A percentile compares a stretch with the other conserved stretches of the same genome.
Conservation (phyloP, 305 asterid species). For the Fraxinus baroniana region DNA sequence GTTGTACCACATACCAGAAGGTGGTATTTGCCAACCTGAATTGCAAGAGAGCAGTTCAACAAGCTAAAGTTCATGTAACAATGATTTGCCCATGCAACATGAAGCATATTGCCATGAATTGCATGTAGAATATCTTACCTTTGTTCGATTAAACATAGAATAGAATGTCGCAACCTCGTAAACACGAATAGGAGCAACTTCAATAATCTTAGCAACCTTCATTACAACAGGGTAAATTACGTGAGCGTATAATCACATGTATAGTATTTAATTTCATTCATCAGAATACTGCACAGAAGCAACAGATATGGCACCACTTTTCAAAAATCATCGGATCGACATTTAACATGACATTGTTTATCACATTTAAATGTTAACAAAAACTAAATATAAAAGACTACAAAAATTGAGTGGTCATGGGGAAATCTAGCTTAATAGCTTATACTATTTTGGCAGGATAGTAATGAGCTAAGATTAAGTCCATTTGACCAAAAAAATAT, state of each 20-base stretch:
- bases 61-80: conserved; percentile 13
- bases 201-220: conserved; percentile 87
- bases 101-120: conserved; percentile 2
- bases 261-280: conserved; percentile 6
- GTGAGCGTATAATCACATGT: not conserved
- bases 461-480: not conserved
- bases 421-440: not conserved
- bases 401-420: not conserved
- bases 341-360: not conserved
- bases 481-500: not conserved
- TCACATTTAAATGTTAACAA: not conserved
- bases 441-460: not conserved
- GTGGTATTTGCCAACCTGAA: conserved; percentile 93
- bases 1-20: conserved; percentile 98
- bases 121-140: conserved; percentile 47
- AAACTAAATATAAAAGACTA: not conserved
- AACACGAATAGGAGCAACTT: conserved; percentile 98
- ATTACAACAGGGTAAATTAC: conserved; percentile 10
- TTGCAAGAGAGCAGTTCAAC: conserved; percentile 20
- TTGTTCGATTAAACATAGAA: conserved; percentile 89
- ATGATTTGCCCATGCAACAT: conserved; percentile 5
- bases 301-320: conserved; percentile 7
- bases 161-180: conserved; percentile 96
- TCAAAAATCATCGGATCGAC: not conserved
- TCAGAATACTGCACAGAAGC: conserved; percentile 4